Evolutionary conservation across 495 filamentous ascomycete genomes (phyloP), one percentile per base, ranked within the genome.

Genomic region (Neurospora sp.): DNA sequence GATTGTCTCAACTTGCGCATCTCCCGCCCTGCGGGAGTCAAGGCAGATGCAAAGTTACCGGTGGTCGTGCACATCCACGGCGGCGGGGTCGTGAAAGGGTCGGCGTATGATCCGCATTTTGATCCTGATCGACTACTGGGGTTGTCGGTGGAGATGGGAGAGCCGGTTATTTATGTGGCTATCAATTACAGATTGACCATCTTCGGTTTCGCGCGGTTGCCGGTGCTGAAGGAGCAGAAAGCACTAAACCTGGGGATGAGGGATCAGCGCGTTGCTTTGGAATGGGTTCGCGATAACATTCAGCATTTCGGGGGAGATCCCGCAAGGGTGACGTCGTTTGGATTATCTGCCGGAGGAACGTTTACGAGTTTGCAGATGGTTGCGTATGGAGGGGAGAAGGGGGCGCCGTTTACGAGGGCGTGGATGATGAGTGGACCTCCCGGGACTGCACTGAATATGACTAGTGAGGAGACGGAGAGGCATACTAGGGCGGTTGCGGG

Each of bases 261-360:
- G 37, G 37, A 38, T 38, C 37, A 38, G 37, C 6, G 37, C 0
- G 37, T 38, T 8, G 37, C 37, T 8, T 7, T 38, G 12, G 75
- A 79, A 42, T 82, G 80, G 81, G 72, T 88, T 44, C 78, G 82
- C 39, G 82, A 82, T 62, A 84, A 88, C 74, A 87, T 88, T 37
- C 81, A 76, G 75, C 82, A 79, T 16, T 92, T 92, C 75, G 90
- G 74, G 14, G 75, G 75, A 2, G 74, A 77, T 3, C 76, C 85
- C 0, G 73, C 80, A 37, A 72, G 79, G 5, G 78, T 86, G 16
- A 83, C 79, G 0, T 8, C 73, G 2, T 75, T 72, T 40, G 78
- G 77, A 3, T 46, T 77, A 0, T 73, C 70, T 0, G 39, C 77
- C 0, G 78, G 77, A 2, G 75, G 69, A 2, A 76, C 72, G 12